Percentiles rank a stretch among this genome's conserved stretches.
phyloP scores from a whole-genome alignment of 1,139 yeast genomes.

The Pichia sorboxylosa region DNA sequence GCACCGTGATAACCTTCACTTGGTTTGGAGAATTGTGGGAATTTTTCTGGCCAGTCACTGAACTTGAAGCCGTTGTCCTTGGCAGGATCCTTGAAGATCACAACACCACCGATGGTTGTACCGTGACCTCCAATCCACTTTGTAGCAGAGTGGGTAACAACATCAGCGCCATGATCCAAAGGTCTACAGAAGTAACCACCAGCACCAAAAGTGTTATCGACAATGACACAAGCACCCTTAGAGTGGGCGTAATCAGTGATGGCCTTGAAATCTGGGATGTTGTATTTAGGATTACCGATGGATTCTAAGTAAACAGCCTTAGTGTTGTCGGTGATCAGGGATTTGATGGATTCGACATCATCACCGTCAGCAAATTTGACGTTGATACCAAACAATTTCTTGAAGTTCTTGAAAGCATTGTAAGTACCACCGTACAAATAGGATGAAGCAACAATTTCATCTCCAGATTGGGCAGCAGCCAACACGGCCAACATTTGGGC shows the following conservation, averaged over 20 bases:
- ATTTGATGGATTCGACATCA: constrained; percentile 56
- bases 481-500: constrained; percentile 82
- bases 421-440: constrained; percentile 92
- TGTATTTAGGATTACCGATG: constrained; percentile 89
- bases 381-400: constrained; percentile 68
- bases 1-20: constrained; percentile 91
- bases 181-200: constrained; percentile 88
- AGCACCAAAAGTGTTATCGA: constrained; percentile 96
- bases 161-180: constrained; percentile 62
- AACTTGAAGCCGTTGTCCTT: constrained; percentile 54
- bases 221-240: constrained; percentile 83
- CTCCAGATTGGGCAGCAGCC: constrained; percentile 80
- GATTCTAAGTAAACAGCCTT: constrained; percentile 85
- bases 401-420: constrained; percentile 88
- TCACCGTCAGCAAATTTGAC: constrained; percentile 71
- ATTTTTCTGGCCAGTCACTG: constrained; percentile 73
- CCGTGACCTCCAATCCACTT: constrained; percentile 99
- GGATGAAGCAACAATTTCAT: constrained; percentile 80
- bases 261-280: constrained; percentile 81
- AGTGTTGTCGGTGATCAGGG: constrained; percentile 69
- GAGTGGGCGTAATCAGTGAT: constrained; percentile 72
- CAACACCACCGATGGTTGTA: constrained; percentile 85
- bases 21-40: constrained; percentile 84
- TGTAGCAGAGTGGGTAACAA: constrained; percentile 77
- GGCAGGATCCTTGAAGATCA: constrained; percentile 71